phyloP scores from a whole-genome alignment of 768 basidiomycete genomes.

The Lanmaoa pseudosensibilis region DNA sequence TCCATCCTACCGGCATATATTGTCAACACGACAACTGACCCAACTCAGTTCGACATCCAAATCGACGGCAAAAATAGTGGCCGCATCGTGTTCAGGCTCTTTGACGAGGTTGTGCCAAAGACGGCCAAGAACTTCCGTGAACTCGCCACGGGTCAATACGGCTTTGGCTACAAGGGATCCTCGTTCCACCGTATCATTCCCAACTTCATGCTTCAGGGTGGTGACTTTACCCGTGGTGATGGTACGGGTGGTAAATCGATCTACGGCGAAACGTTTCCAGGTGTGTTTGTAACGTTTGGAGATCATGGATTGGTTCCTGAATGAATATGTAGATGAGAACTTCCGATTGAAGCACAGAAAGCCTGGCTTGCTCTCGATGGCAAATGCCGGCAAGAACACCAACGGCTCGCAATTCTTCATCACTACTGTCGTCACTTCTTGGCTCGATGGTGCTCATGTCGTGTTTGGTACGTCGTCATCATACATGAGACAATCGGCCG shows the following conservation, averaged over 20 bases:
- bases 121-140: slow-evolving; percentile 88
- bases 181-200: slow-evolving; percentile 84
- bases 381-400: slow-evolving; percentile 77
- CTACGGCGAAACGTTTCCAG: slow-evolving; percentile 66
- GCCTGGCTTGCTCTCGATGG: slow-evolving; percentile 69
- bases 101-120: slow-evolving; percentile 71
- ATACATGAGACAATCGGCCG: background rate
- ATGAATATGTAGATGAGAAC: slow-evolving; percentile 70
- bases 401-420: slow-evolving; percentile 78
- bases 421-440: slow-evolving; percentile 72
- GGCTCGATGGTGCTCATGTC: slow-evolving; percentile 73
- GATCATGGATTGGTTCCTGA: no score
- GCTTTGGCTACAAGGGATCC: slow-evolving; percentile 69
- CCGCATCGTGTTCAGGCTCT: slow-evolving; percentile 83
- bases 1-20: background rate
- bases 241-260: slow-evolving; percentile 84
- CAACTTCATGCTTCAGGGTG: slow-evolving; percentile 87
- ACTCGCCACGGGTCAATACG: slow-evolving; percentile 73
- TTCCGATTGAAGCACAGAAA: slow-evolving; percentile 73
- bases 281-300: slow-evolving; percentile 29
- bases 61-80: slow-evolving; percentile 44
- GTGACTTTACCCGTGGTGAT: slow-evolving; percentile 73
- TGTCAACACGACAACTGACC: background rate
- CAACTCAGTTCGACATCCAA: slow-evolving; percentile 62
- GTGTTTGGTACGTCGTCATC: slow-evolving; percentile 66